phyloP scores from a whole-genome alignment of 768 basidiomycete genomes.

The Suillus bovinus region DNA sequence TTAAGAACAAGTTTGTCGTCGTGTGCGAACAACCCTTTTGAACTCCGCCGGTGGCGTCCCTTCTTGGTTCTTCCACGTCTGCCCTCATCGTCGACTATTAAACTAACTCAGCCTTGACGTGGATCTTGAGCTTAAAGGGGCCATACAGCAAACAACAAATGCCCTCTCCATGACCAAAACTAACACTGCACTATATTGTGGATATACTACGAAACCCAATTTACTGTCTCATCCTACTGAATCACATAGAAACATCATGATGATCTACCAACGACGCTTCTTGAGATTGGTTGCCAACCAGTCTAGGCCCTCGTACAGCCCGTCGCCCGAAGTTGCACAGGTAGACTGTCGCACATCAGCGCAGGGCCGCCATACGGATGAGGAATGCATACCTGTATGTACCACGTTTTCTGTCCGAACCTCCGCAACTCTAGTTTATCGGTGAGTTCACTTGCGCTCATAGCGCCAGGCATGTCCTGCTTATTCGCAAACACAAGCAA shows the following conservation, averaged over 20 bases:
- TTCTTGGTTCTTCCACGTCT: not conserved
- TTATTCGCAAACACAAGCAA: conserved; percentile 99
- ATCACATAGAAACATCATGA: not conserved
- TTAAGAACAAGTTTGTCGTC: conserved; percentile 36
- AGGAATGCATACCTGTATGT: conserved; percentile 80
- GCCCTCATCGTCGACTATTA: not conserved
- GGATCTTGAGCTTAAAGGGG: not conserved
- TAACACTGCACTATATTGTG: not conserved
- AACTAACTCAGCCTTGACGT: not conserved
- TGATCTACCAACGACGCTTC: conserved; percentile 53
- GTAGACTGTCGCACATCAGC: conserved; percentile 38
- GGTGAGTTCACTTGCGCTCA: conserved; percentile 98
- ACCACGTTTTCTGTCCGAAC: conserved; percentile 97
- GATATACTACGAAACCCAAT: not conserved
- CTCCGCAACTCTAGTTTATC: conserved; percentile 93
- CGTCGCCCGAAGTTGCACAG: conserved; percentile 95
- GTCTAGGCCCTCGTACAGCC: conserved; percentile 94
- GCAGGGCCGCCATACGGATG: not conserved
- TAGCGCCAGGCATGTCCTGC: conserved; percentile 96
- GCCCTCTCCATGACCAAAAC: not conserved
- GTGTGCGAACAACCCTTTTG: conserved; percentile 33
- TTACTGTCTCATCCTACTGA: not conserved
- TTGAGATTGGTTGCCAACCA: conserved; percentile 98
- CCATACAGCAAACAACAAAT: not conserved
- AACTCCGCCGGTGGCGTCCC: conserved; percentile 35